Evolutionary conservation across 768 basidiomycete genomes (phyloP).

Genomic region (Macrolepiota dolichaula): DNA sequence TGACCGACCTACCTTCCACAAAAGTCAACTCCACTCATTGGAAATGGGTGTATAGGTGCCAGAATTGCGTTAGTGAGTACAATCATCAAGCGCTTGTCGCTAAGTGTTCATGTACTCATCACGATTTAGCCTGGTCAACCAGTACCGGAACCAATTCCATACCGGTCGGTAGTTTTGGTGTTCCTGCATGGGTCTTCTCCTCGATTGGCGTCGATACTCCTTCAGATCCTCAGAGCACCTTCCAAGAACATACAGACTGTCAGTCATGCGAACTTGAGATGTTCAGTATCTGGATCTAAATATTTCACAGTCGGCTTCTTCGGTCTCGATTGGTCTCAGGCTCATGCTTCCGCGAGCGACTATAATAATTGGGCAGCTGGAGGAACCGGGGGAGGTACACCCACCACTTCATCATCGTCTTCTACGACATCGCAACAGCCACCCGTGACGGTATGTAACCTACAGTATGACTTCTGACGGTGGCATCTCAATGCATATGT

Average conservation of each 20-base stretch:
- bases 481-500: neutral
- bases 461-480: neutral
- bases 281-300: neutral
- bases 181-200: constrained; percentile 51
- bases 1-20: constrained; percentile 45
- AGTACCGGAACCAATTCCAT: constrained; percentile 34
- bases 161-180: constrained; percentile 29
- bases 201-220: constrained; percentile 41
- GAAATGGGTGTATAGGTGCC: constrained; percentile 68
- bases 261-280: constrained; percentile 16
- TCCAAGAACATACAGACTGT: constrained; percentile 61
- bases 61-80: constrained; percentile 56
- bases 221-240: constrained; percentile 45
- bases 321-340: constrained; percentile 43
- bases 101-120: neutral
- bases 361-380: constrained; percentile 52
- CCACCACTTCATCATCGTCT: constrained; percentile 26
- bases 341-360: constrained; percentile 40
- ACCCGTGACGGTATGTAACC: constrained; percentile 22
- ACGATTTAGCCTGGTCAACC: constrained; percentile 33
- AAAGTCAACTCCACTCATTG: constrained; percentile 58
- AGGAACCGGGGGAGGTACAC: constrained; percentile 36
- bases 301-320: constrained; percentile 51
- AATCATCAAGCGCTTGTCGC: neutral
- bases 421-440: constrained; percentile 31